Evolutionary conservation across 2,329 filamentous ascomycete species (phyloP), one percentile per base, ranked within the genome.

Genomic region (Capronia epimyces): DNA sequence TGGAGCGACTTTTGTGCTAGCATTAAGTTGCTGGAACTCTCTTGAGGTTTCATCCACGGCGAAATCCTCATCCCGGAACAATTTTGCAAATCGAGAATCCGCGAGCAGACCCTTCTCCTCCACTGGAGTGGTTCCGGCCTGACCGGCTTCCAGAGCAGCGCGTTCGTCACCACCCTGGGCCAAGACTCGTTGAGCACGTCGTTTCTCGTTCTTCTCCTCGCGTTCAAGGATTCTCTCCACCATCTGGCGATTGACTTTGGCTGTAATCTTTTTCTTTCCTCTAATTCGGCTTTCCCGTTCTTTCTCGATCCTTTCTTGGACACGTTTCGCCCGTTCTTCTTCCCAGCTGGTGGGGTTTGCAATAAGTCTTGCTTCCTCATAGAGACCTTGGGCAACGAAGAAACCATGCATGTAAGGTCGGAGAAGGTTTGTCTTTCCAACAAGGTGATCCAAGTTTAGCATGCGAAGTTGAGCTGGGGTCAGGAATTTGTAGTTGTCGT

Each of bases 401-500:
- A 93, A 97, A 62, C 93, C 94, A 67, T 98, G 93, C 94, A 98
- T 98, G 66, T 98, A 98, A 37, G 93, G 93, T 39, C 91, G 80
- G 34, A 98, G 75, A 16, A 97, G 74, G 64, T 87, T 93, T 22
- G 89, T 95, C 62, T 89, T 90, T 59, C 91, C 91, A 50, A 98
- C 79, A 42, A 98, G 76, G 66, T 97, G 91, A 46, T 87, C 84
- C 64, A 98, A 70, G 66, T 88, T 94, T 59, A 98, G 79, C 29
- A 84, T 81, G 62, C 87, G 86, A 46, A 98, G 77, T 67, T 98
- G 90, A 37, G 87, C 82, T 55, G 89, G 69, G 1, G 91, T 95
- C 65, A 98, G 76, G 80, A 98, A 98, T 71, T 97, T 98, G 81
- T 91, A 97, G 71, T 98, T 97, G 71, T 98, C 93, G 74, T 98